Evolutionary conservation across 345 rosid genomes (phyloP).

Genomic region (Salix viminalis): DNA sequence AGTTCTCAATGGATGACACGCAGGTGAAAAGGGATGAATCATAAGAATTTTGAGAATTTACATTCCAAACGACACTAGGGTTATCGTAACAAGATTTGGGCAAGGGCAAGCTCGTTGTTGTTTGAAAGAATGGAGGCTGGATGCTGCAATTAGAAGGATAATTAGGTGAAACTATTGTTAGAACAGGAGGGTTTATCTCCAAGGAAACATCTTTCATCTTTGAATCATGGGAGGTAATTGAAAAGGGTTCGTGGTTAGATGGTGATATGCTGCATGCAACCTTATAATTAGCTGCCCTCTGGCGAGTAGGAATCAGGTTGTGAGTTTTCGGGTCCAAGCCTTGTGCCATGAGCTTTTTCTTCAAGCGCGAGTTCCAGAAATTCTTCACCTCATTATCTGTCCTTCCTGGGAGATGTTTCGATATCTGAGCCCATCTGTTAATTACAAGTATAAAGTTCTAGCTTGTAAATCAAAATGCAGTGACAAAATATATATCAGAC

Average conservation of each 20-base stretch:
- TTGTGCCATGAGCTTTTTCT: slow-evolving; percentile 62
- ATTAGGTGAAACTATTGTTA: slow-evolving; percentile 7
- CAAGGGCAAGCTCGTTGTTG: background rate
- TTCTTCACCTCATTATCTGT: slow-evolving; percentile 79
- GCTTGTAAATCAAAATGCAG: background rate
- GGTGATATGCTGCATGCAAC: slow-evolving; percentile 8
- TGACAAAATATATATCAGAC: background rate
- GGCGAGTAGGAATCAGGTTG: slow-evolving; percentile 24
- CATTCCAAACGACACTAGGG: slow-evolving; percentile 13
- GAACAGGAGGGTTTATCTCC: slow-evolving; percentile 16
- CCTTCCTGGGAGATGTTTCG: slow-evolving; percentile 73
- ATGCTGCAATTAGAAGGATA: background rate
- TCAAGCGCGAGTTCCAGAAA: slow-evolving; percentile 74
- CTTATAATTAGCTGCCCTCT: slow-evolving; percentile 21
- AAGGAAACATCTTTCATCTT: background rate
- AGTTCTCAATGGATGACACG: background rate
- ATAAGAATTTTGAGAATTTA: background rate
- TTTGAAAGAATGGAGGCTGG: background rate
- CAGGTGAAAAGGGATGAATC: background rate
- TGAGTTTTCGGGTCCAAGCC: slow-evolving; percentile 31
- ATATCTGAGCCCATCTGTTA: slow-evolving; percentile 88
- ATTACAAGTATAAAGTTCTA: background rate
- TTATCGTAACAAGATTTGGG: slow-evolving; percentile 12
- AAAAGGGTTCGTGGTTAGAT: slow-evolving; percentile 15
- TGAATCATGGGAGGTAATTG: slow-evolving; percentile 15